Evolutionary conservation across 2,329 filamentous ascomycete species (phyloP).

Genomic region (Penicillium nordicum): DNA sequence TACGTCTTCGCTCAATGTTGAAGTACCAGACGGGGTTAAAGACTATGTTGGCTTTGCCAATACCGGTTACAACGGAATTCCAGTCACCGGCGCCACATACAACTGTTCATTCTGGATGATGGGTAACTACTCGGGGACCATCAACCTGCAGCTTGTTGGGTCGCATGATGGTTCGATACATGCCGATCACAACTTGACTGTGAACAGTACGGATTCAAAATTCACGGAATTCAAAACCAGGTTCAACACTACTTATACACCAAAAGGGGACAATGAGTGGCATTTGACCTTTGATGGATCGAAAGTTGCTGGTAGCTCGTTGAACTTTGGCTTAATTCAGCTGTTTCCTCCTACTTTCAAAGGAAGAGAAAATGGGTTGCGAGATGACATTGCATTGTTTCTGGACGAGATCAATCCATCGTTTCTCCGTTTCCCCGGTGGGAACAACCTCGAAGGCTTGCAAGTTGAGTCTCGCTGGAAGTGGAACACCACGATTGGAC

Average conservation of each 20-base stretch:
- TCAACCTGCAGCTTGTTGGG: slow-evolving; percentile 28
- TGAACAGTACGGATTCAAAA: slow-evolving; percentile 17
- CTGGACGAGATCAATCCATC: slow-evolving; percentile 53
- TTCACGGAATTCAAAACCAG: slow-evolving; percentile 24
- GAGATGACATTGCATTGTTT: slow-evolving; percentile 54
- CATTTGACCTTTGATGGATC: slow-evolving; percentile 27
- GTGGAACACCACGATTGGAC: slow-evolving; percentile 45
- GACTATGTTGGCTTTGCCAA: slow-evolving; percentile 45
- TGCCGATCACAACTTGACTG: slow-evolving; percentile 27
- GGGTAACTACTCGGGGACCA: slow-evolving; percentile 26
- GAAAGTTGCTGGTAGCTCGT: slow-evolving; percentile 15
- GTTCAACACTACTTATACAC: slow-evolving; percentile 22
- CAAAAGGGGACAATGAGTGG: slow-evolving; percentile 30
- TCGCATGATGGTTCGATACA: slow-evolving; percentile 24
- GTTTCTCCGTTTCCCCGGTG: slow-evolving; percentile 64
- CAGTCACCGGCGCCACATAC: slow-evolving; percentile 28
- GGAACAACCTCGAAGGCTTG: slow-evolving; percentile 54
- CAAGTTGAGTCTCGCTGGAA: slow-evolving; percentile 33
- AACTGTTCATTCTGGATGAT: slow-evolving; percentile 33
- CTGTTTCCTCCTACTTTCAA: slow-evolving; percentile 29
- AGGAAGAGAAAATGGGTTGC: slow-evolving; percentile 52
- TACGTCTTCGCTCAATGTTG: slow-evolving; percentile 26
- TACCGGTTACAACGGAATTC: slow-evolving; percentile 37
- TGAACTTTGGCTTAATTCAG: slow-evolving; percentile 28
- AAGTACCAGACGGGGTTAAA: slow-evolving; percentile 17